Base-by-base conservation (phyloP, 768 basidiomycete genomes). In the Rhizopogon vinicolor region DNA sequence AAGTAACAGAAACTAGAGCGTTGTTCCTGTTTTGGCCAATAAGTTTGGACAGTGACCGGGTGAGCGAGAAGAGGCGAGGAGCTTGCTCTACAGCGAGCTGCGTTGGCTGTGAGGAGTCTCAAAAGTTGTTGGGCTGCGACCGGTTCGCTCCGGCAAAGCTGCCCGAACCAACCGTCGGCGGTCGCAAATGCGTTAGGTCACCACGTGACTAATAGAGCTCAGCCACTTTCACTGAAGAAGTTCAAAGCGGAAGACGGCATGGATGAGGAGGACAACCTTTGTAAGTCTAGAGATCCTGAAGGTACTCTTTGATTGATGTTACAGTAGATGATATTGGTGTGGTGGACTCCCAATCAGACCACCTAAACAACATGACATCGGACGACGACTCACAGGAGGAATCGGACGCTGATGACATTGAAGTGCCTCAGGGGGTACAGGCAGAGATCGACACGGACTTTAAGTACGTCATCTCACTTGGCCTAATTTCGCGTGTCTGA, bases 361-460 rank as follows among this genome's bases (percentile, higher is more conserved):
- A 35, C 18, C 12, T 41, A n/a, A 37, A 51, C n/a, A 54, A 52
- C 52, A 35, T 40, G 8, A 41, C 33, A 22, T 51, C 42, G 16
- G 33, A 8, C 19, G 50, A 58, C 8, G 45, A 35, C n/a, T 37
- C 33, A 22, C 53, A 51, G 18, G 58, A 53, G 5, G 55, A 46
- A 3, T 64, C 59, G 18, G 57, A 55, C 33, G 52, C 14, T 28
- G 58, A 59, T 31, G 68, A 71, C n/a, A 73, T 74, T 0, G 78
- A 80, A 58, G 67, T 71, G 44, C 77, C 77, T 58, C 52, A 55
- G 18, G 60, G 52, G 3, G 41, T 41, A 13, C 58, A 51, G 52
- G 63, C 58, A 7, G 68, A 65, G 18, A 70, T 83, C 41, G 82
- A 85, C 56, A 84, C 81, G 0, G 83, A 86, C 62, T 85, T 87